phyloP scores from a whole-genome alignment of 2,329 filamentous ascomycete genomes.

The Fusarium hostae region DNA sequence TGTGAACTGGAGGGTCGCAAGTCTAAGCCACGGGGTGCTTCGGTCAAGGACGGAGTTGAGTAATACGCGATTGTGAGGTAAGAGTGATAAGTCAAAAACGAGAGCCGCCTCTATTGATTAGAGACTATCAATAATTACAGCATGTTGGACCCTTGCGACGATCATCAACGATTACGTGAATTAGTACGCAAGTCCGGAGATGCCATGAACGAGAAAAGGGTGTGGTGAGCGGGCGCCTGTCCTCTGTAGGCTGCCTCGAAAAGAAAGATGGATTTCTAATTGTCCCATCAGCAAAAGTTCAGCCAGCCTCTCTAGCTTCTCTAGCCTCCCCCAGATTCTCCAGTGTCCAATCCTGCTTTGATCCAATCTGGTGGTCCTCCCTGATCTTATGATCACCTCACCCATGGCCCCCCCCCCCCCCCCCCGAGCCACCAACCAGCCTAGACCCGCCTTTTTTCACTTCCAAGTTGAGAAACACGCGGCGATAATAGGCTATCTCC shows the following conservation, averaged over 20 bases:
- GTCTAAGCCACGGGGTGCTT: slow-evolving; percentile 38
- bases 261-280: slow-evolving; percentile 18
- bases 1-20: slow-evolving; percentile 27
- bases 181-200: slow-evolving; percentile 16
- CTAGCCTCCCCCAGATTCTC: slow-evolving; percentile 18
- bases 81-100: slow-evolving; percentile 37
- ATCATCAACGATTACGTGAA: slow-evolving; percentile 36
- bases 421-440: slow-evolving; percentile 20
- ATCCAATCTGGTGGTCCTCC: slow-evolving; percentile 19
- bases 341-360: slow-evolving; percentile 28
- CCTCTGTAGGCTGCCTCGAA: slow-evolving; percentile 1
- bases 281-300: slow-evolving; percentile 11
- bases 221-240: slow-evolving; percentile 19
- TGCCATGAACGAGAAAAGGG: slow-evolving; percentile 23
- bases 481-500: slow-evolving; percentile 12
- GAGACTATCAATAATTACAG: not conserved
- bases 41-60: slow-evolving; percentile 11
- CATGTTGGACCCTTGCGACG: slow-evolving; percentile 20
- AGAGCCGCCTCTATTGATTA: slow-evolving; percentile 12
- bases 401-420: slow-evolving; percentile 11
- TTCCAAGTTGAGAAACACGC: not conserved
- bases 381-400: slow-evolving; percentile 31
- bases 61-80: slow-evolving; percentile 20
- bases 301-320: slow-evolving; percentile 1
- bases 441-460: slow-evolving; percentile 7